A percentile compares a stretch with the other conserved stretches of the same genome.
Evolutionary conservation across 2,329 filamentous ascomycete genomes (phyloP).

Genomic region (Alternaria angustiovoidea): DNA sequence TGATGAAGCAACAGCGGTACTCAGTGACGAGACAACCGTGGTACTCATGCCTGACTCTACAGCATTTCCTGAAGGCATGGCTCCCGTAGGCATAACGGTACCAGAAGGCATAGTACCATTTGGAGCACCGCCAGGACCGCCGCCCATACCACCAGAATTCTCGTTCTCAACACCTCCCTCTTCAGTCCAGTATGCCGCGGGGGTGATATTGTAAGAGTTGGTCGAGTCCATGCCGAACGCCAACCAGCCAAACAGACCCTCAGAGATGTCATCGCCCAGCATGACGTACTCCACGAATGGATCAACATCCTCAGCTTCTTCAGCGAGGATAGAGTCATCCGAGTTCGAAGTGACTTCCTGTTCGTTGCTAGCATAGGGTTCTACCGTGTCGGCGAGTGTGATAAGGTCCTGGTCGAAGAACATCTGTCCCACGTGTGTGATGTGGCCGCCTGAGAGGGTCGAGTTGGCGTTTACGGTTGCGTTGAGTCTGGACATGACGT

Average conservation of each 20-base stretch:
- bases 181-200: constrained; percentile 35
- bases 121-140: not conserved
- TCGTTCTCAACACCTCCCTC: constrained; percentile 40
- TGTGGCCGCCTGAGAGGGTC: constrained; percentile 47
- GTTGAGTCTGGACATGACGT: constrained; percentile 52
- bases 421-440: constrained; percentile 56
- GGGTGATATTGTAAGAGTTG: constrained; percentile 36
- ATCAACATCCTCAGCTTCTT: constrained; percentile 59
- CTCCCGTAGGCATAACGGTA: constrained; percentile 24
- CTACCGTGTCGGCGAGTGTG: constrained; percentile 56
- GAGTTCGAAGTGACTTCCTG: constrained; percentile 59
- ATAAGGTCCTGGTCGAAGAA: constrained; percentile 54
- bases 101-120: constrained; percentile 8
- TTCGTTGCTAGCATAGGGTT: constrained; percentile 55
- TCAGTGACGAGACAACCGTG: not conserved
- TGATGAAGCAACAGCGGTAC: not conserved
- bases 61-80: constrained; percentile 4
- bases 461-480: constrained; percentile 51
- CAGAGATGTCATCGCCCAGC: constrained; percentile 59
- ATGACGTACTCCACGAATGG: constrained; percentile 67
- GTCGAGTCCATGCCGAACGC: constrained; percentile 42
- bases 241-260: constrained; percentile 47
- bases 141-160: not conserved
- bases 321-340: constrained; percentile 59
- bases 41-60: constrained; percentile 4